A percentile compares a stretch with the other conserved stretches of the same genome.
Conservation (phyloP, 495 filamentous ascomycete genomes). For the Penicillium malachiteum region DNA sequence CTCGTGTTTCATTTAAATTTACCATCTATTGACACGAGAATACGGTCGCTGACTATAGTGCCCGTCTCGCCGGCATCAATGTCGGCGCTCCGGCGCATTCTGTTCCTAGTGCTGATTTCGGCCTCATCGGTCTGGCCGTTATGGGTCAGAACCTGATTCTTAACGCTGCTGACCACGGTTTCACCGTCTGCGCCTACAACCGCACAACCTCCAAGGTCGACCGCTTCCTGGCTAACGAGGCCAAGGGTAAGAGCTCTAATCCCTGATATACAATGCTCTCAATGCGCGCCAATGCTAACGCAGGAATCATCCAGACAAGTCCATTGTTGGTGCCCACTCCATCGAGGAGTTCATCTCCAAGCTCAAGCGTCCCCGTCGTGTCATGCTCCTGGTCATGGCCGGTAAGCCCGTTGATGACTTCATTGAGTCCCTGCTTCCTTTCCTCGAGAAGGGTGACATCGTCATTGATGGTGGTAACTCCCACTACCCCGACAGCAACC, state of each 20-base stretch:
- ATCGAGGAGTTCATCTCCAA: slow-evolving; percentile 90
- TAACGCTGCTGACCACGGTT: slow-evolving; percentile 95
- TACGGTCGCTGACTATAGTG: slow-evolving; percentile 68
- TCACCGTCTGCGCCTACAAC: slow-evolving; percentile 96
- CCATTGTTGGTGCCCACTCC: slow-evolving; percentile 89
- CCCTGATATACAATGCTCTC: background rate
- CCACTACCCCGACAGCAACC: slow-evolving; percentile 98
- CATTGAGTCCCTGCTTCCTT: slow-evolving; percentile 91
- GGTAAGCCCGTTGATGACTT: slow-evolving; percentile 97
- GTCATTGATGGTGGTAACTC: slow-evolving; percentile 99
- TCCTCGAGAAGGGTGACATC: slow-evolving; percentile 90
- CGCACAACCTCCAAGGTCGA: slow-evolving; percentile 97
- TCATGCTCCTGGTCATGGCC: slow-evolving; percentile 98
- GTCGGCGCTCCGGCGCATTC: slow-evolving; percentile 63
- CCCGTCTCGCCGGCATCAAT: slow-evolving; percentile 82
- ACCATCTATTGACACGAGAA: slow-evolving; percentile 39
- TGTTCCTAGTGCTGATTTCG: slow-evolving; percentile 75
- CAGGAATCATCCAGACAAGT: slow-evolving; percentile 62
- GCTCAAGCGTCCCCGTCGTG: slow-evolving; percentile 91
- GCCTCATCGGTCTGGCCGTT: slow-evolving; percentile 99
- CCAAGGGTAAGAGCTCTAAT: slow-evolving; percentile 62
- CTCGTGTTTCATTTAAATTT: slow-evolving; percentile 10
- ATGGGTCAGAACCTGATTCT: slow-evolving; percentile 99
- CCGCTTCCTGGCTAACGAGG: slow-evolving; percentile 88
- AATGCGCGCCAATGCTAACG: slow-evolving; percentile 10